phyloP scores from a whole-genome alignment of 768 basidiomycete genomes.

The Leucocoprinus birnbaumii region DNA sequence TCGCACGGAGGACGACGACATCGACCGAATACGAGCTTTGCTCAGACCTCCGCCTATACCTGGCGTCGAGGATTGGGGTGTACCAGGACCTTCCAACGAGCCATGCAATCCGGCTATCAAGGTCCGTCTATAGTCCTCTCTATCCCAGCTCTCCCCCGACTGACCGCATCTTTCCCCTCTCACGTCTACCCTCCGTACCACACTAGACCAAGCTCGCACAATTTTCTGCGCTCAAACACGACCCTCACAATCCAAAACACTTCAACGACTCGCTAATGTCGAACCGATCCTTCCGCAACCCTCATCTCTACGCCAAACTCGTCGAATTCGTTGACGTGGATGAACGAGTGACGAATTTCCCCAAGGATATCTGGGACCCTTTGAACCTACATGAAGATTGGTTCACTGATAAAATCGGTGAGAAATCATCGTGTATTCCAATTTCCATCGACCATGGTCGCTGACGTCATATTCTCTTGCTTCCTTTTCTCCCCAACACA shows the following conservation, averaged over 20 bases:
- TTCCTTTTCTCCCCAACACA: conserved; percentile 8
- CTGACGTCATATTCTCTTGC: conserved; percentile 24
- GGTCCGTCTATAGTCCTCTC: conserved; percentile 31
- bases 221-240: conserved; percentile 71
- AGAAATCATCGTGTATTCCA: conserved; percentile 24
- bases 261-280: conserved; percentile 97
- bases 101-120: conserved; percentile 62
- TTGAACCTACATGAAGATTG: conserved; percentile 61
- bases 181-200: not conserved
- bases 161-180: too few species aligned
- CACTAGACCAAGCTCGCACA: conserved; percentile 74
- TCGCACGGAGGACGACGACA: conserved; percentile 49
- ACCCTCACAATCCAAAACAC: conserved; percentile 66
- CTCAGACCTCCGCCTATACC: conserved; percentile 63
- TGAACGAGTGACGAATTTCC: conserved; percentile 85
- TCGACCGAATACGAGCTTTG: conserved; percentile 49
- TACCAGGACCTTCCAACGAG: conserved; percentile 54
- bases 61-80: conserved; percentile 73
- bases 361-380: conserved; percentile 71
- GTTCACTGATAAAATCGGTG: conserved; percentile 79
- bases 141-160: too few species aligned
- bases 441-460: not conserved
- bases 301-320: conserved; percentile 91
- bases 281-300: conserved; percentile 92
- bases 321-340: conserved; percentile 94